These are phyloP conservation scores for Calcarisporium arbuscula DNA, from an alignment of 2,329 filamentous ascomycete genomes.

Conservation along the genomic window DNA sequence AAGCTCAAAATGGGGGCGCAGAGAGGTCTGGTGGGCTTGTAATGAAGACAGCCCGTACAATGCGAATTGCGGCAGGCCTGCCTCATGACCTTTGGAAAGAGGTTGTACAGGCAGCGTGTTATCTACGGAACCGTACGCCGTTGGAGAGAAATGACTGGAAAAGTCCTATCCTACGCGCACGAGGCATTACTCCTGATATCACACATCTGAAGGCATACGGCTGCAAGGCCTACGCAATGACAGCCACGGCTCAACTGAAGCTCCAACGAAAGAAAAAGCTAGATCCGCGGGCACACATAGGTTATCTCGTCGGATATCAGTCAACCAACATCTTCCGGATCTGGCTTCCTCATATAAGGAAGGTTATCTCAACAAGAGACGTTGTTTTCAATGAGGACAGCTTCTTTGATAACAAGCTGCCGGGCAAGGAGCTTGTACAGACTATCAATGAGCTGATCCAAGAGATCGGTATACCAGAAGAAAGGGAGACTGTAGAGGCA, in stretches of 20 bases:
- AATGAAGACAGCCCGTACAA: not conserved
- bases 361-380: conserved; percentile 4
- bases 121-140: conserved; percentile 4
- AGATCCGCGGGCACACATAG: conserved; percentile 1
- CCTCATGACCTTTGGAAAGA: conserved; percentile 1
- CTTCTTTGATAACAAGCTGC: not conserved
- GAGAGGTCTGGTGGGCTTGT: conserved; percentile 1
- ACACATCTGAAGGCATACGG: not conserved
- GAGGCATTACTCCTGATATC: not conserved
- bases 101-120: not conserved
- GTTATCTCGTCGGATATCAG: conserved; percentile 3
- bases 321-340: conserved; percentile 2
- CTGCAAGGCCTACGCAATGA: too few species aligned
- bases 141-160: not conserved
- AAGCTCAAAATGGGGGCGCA: conserved; percentile 4
- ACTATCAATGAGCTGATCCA: not conserved
- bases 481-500: not conserved
- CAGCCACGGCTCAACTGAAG: too few species aligned
- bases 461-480: not conserved
- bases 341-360: conserved; percentile 1
- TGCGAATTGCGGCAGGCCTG: conserved; percentile 1
- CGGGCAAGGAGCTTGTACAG: too few species aligned
- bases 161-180: not conserved
- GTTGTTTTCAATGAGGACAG: not conserved
- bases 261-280: conserved; percentile 4